Conservation (phyloP, 2,329 filamentous ascomycete species). For the Xylaria digitata region DNA sequence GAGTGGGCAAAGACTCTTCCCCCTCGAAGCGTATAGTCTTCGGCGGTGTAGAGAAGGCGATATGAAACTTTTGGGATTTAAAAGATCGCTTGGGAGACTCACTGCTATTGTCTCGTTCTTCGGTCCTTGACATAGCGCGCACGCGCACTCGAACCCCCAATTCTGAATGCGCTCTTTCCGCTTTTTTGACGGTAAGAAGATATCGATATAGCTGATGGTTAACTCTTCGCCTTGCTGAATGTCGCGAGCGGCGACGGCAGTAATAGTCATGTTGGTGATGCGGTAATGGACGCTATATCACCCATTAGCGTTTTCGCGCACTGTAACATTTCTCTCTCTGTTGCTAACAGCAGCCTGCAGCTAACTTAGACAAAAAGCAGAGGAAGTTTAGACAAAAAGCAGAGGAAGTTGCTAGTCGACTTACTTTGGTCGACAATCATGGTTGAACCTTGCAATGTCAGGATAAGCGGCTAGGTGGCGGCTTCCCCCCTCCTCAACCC, state of each 20-base stretch:
- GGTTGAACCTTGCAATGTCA: constrained; percentile 53
- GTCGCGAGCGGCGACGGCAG: constrained; percentile 52
- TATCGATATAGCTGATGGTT: constrained; percentile 53
- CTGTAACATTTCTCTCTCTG: background rate
- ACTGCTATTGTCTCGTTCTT: constrained; percentile 33
- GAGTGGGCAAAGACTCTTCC: background rate
- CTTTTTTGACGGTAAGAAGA: constrained; percentile 42
- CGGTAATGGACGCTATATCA: constrained; percentile 51
- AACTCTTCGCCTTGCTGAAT: constrained; percentile 54
- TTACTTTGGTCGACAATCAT: constrained; percentile 57
- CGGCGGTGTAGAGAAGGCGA: background rate
- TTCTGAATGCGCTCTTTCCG: constrained; percentile 48
- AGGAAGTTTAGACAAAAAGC: background rate
- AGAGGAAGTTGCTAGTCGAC: constrained; percentile 10
- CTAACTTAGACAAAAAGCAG: background rate
- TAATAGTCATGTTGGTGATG: constrained; percentile 52
- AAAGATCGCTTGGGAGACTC: constrained; percentile 3
- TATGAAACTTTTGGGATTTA: background rate
- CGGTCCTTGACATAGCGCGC: constrained; percentile 47
- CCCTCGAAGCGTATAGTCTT: too few species aligned
- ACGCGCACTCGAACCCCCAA: constrained; percentile 55
- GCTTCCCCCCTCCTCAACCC: constrained; percentile 41
- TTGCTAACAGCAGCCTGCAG: background rate
- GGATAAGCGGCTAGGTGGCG: constrained; percentile 52
- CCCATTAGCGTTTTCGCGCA: constrained; percentile 5